phyloP scores from a whole-genome alignment of 345 rosid species.

The Dimocarpus longan region DNA sequence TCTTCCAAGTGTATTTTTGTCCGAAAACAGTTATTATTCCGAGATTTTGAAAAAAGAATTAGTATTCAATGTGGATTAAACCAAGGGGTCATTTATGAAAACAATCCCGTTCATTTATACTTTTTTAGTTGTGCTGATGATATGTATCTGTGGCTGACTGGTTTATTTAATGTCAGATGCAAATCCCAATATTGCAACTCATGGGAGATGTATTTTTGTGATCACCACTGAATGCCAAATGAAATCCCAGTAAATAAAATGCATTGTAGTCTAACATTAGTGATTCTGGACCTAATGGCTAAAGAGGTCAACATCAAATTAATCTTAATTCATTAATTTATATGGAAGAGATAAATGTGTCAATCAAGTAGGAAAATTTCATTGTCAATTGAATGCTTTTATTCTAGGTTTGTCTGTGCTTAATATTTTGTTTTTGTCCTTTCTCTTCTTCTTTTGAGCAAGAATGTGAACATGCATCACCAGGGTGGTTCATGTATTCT shows the following conservation, averaged over 20 bases:
- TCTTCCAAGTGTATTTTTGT: no score
- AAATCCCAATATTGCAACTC: background rate
- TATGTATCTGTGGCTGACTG: background rate
- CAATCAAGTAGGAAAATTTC: constrained; percentile 6
- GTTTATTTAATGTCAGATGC: constrained; percentile 2
- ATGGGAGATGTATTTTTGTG: background rate
- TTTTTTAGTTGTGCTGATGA: background rate
- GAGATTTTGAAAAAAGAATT: no score
- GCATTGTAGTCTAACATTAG: background rate
- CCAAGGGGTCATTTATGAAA: no score
- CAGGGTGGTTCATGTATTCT: background rate
- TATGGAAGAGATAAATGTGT: background rate
- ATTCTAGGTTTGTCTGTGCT: background rate
- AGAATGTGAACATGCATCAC: background rate
- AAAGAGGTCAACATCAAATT: constrained; percentile 1
- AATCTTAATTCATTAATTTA: constrained; percentile 5
- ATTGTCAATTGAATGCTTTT: background rate
- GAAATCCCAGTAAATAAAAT: constrained; percentile 4
- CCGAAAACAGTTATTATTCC: no score
- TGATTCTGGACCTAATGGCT: background rate
- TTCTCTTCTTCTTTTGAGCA: background rate
- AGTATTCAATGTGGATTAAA: no score
- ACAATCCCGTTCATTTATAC: no score
- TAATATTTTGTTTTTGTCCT: background rate
- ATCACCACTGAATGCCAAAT: background rate